Conservation (phyloP, 805 yeast species). For the Nakazawaea holstii region DNA sequence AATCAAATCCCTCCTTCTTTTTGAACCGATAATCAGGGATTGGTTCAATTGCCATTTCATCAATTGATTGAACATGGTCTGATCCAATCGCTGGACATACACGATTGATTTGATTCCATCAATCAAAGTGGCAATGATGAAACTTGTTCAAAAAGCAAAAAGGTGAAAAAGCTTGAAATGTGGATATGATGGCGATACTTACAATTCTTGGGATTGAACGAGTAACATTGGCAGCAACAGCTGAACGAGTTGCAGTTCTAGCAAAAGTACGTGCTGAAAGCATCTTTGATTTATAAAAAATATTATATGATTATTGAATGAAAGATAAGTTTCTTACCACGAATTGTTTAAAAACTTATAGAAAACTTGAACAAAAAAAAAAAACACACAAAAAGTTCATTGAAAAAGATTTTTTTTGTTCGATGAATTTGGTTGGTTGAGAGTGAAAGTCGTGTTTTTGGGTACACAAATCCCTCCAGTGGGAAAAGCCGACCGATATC, state of each 20-base stretch:
- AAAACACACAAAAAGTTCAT: background rate
- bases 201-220: constrained; percentile 39
- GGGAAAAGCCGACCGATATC: too few relatives aligned
- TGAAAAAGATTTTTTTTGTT: constrained; percentile 1
- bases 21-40: background rate
- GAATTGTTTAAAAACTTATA: background rate
- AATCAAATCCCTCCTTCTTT: too few relatives aligned
- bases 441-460: background rate
- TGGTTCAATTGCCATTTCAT: background rate
- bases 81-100: too few relatives aligned
- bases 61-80: background rate
- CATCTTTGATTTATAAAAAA: constrained; percentile 36
- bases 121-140: too few relatives aligned
- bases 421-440: constrained; percentile 3
- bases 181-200: constrained; percentile 23
- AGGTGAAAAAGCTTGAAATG: background rate
- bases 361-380: background rate
- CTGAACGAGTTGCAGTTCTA: constrained; percentile 81
- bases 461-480: too few relatives aligned
- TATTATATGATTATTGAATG: background rate
- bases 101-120: too few relatives aligned
- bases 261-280: constrained; percentile 82
- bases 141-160: too few relatives aligned
- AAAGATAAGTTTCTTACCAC: background rate
- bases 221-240: constrained; percentile 49